Conservation (phyloP, 2,329 filamentous ascomycete genomes). For the Alternaria atra region DNA sequence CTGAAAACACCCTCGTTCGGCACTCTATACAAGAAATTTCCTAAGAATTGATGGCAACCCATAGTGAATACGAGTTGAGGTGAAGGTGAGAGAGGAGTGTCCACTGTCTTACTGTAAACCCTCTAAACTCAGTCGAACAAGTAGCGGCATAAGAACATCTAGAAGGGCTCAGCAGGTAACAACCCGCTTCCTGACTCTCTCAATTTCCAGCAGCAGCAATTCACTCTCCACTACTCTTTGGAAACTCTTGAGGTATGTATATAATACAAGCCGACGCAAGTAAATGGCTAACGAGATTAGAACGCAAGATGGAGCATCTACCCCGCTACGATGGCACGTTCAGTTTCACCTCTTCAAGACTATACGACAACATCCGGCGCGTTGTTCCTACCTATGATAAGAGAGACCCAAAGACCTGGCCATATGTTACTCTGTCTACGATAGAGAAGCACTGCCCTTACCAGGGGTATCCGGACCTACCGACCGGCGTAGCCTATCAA, state of each 20-base stretch:
- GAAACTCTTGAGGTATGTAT: background rate
- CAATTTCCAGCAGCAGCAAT: background rate
- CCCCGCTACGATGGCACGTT: slow-evolving; percentile 4
- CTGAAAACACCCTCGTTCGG: no score
- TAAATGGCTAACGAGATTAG: background rate
- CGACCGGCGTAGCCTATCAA: slow-evolving; percentile 7
- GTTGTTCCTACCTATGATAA: background rate
- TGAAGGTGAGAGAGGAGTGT: background rate
- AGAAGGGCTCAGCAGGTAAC: background rate
- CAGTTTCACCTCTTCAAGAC: slow-evolving; percentile 5
- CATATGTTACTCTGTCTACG: slow-evolving; percentile 1
- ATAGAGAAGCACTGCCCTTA: slow-evolving; percentile 2
- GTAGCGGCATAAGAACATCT: background rate
- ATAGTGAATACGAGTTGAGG: background rate
- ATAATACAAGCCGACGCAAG: background rate
- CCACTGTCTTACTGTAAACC: background rate
- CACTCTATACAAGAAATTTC: no score
- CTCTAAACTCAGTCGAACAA: background rate
- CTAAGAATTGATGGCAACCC: background rate
- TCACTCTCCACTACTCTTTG: rapidly evolving
- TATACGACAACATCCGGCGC: background rate
- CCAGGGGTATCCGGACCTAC: slow-evolving; percentile 3
- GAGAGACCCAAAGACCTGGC: slow-evolving; percentile 12
- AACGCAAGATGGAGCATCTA: background rate
- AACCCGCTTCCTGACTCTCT: background rate